Percentiles rank a stretch among this genome's conserved stretches.
phyloP scores from a whole-genome alignment of 495 filamentous ascomycete genomes.

The Penicillium dipodomyicola region DNA sequence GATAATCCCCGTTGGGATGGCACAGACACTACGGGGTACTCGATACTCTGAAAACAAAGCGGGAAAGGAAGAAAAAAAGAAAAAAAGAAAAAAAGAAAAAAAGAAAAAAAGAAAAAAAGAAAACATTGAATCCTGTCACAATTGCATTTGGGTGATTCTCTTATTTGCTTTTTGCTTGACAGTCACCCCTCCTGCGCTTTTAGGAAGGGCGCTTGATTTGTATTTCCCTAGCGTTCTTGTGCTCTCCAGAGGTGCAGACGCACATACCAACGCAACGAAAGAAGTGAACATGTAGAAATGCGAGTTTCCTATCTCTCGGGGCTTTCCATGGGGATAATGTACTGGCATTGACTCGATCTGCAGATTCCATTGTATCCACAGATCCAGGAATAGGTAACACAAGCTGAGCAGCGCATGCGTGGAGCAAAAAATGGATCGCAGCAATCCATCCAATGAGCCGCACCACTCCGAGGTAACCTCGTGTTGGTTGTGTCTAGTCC shows the following conservation, averaged over 20 bases:
- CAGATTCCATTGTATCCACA: not conserved
- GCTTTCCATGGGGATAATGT: not conserved
- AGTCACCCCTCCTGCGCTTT: slow-evolving; percentile 1
- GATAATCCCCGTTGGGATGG: slow-evolving; percentile 5
- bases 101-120: not conserved
- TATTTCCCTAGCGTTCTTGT: not conserved
- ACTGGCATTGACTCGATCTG: not conserved
- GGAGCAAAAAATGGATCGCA: too few relatives aligned
- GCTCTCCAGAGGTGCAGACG: not conserved
- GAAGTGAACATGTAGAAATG: not conserved
- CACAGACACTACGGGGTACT: not conserved
- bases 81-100: too few relatives aligned
- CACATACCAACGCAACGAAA: not conserved
- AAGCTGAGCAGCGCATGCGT: not conserved
- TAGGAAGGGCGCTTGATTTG: not conserved
- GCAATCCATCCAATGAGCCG: not conserved
- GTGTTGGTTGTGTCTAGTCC: not conserved
- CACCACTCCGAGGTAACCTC: not conserved
- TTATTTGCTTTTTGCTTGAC: slow-evolving; percentile 1
- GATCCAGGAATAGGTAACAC: not conserved
- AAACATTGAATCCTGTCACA: not conserved
- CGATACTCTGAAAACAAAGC: not conserved
- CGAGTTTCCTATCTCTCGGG: too few relatives aligned
- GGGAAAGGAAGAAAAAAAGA: not conserved
- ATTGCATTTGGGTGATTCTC: not conserved